Conservation (phyloP, 176 grass and related monocot genomes). For the Triticum monococcum region DNA sequence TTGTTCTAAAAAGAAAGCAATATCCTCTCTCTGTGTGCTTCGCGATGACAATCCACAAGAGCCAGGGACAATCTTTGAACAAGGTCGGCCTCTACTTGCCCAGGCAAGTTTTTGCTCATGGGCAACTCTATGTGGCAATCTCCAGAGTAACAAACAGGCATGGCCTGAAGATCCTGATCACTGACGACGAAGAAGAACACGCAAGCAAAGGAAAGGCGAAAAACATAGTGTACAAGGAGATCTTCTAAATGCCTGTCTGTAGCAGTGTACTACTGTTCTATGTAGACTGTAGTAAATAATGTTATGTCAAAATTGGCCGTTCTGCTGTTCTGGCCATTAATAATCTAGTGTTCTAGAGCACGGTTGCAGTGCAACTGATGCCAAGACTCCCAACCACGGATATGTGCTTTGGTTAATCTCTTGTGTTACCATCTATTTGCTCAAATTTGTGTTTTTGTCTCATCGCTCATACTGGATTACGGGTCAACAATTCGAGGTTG, state of each 20-base stretch:
- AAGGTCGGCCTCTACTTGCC: slow-evolving; percentile 29
- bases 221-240: slow-evolving; percentile 21
- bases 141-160: slow-evolving; percentile 12
- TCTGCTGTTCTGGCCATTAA: not conserved
- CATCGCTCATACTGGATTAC: not conserved
- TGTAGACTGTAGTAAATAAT: not conserved
- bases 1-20: slow-evolving; percentile 4
- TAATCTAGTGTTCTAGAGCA: not conserved
- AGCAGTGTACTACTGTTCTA: not conserved
- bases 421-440: not conserved
- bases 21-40: slow-evolving; percentile 13
- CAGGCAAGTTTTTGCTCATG: slow-evolving; percentile 5
- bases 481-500: not conserved
- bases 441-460: not conserved
- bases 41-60: slow-evolving; percentile 22
- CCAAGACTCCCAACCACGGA: not conserved
- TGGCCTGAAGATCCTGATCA: slow-evolving; percentile 8
- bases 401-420: not conserved
- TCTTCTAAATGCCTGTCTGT: not conserved
- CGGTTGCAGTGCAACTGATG: not conserved
- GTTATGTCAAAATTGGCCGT: not conserved
- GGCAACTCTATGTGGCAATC: slow-evolving; percentile 21
- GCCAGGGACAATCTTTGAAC: slow-evolving; percentile 12
- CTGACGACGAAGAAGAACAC: not conserved
- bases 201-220: slow-evolving; percentile 2